Percentiles rank a stretch among this genome's conserved stretches.
Evolutionary conservation across 306 rosid species (phyloP).

Genomic region (Dicorynia guianensis): DNA sequence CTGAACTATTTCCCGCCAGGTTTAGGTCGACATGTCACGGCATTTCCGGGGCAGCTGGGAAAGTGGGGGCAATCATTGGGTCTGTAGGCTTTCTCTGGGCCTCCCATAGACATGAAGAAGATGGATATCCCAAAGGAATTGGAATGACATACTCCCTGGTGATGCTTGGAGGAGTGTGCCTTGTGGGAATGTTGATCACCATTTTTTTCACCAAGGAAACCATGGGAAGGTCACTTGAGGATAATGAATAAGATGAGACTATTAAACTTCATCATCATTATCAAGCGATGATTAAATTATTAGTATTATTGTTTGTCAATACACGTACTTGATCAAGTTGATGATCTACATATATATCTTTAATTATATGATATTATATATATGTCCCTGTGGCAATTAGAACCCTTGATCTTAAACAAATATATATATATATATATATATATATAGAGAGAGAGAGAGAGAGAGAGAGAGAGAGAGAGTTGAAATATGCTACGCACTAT

Average conservation of each 20-base stretch:
- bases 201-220: slow-evolving; percentile 73
- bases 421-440: too few relatives aligned
- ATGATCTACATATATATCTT: too few relatives aligned
- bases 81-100: slow-evolving; percentile 69
- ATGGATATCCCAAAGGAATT: slow-evolving; percentile 44
- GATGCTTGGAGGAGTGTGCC: slow-evolving; percentile 67
- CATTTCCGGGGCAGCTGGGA: slow-evolving; percentile 76
- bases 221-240: slow-evolving; percentile 73
- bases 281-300: too few relatives aligned
- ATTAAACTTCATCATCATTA: background rate
- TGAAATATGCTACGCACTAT: too few relatives aligned
- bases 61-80: slow-evolving; percentile 78
- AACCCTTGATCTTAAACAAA: too few relatives aligned
- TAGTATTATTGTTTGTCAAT: too few relatives aligned
- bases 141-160: slow-evolving; percentile 57
- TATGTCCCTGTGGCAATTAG: too few relatives aligned
- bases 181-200: slow-evolving; percentile 64
- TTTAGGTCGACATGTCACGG: slow-evolving; percentile 85
- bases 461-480: too few relatives aligned
- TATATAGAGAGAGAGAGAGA: too few relatives aligned
- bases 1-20: slow-evolving; percentile 83
- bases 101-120: slow-evolving; percentile 32
- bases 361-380: too few relatives aligned
- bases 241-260: slow-evolving; percentile 51
- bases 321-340: too few relatives aligned